Base-by-base conservation (phyloP, 768 basidiomycete species). In the Mycena pura region DNA sequence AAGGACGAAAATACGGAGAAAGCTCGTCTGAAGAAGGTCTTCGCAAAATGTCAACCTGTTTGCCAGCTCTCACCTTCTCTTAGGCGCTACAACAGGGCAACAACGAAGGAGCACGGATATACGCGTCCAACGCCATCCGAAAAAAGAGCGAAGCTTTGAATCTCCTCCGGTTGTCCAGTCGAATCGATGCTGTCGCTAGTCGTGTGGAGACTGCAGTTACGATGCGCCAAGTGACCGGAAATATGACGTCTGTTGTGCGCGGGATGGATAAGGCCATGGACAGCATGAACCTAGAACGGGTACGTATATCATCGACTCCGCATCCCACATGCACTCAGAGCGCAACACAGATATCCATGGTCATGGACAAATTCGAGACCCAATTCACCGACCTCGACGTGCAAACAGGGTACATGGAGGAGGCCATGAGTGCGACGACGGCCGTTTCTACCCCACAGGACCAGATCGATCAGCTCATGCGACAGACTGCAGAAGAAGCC, bases 231-330 rank as follows among this genome's bases (percentile, higher is more conserved):
- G 92, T 99, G 38, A 96, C 97, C 28, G 95, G 95, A 4, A 95
- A 90, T 74, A 97, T 99, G 96, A 89, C 94, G 15, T 90, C 89
- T 32, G 97, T 99, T 3, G 97, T 99, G 43, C 89, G 88, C 69
- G 96, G 95, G 31, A 99, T 99, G 97, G 97, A 99, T 74, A 93
- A 91, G 72, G 97, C 97, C 5, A 99, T 99, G 97, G 92, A 97
- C 68, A 91, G 83, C 76, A 99, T 99, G 97, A 99, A 99, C 80
- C 85, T 99, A 57, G 97, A 99, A 69, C 84, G 90, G 73, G 96
- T 97, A 70, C 71, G 88, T 79, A n/a, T n/a, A n/a, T n/a, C n/a
- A n/a, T n/a, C n/a, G n/a, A n/a, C n/a, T n/a, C n/a, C 7, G 43
- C 31, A 31, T 31, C 29, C 27, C 41, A 54, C 44, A 13, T 17